These are phyloP conservation scores for Pseudogymnoascus sp. DNA, from an alignment of 2,329 filamentous ascomycete genomes.

Conservation along the genomic window DNA sequence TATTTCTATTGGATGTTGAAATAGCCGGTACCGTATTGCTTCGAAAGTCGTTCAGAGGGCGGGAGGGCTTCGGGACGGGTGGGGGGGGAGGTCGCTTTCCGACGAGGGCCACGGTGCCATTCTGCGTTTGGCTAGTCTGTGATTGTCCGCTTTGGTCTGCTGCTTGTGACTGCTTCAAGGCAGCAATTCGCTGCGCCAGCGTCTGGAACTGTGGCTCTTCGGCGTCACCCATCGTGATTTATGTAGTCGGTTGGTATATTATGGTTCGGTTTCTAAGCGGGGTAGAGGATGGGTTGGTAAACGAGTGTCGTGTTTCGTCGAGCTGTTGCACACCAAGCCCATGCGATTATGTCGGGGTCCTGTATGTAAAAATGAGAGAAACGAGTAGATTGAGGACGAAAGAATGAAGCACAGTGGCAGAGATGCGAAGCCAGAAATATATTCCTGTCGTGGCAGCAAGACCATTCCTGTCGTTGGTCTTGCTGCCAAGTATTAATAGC, in stretches of 20 bases:
- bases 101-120: slow-evolving; percentile 43
- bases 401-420: background rate
- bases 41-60: slow-evolving; percentile 32
- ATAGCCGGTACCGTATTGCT: slow-evolving; percentile 28
- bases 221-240: slow-evolving; percentile 45
- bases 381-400: background rate
- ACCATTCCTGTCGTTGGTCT: background rate
- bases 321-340: background rate
- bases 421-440: background rate
- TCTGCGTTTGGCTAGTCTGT: slow-evolving; percentile 31
- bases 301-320: background rate
- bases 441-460: background rate
- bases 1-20: slow-evolving; percentile 19
- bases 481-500: background rate
- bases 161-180: slow-evolving; percentile 40
- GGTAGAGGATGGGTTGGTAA: background rate
- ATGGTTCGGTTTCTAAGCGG: background rate
- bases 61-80: slow-evolving; percentile 19
- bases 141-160: slow-evolving; percentile 1
- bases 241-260: background rate
- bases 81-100: slow-evolving; percentile 34
- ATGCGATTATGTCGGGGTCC: background rate
- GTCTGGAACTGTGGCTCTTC: slow-evolving; percentile 55
- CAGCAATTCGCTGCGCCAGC: slow-evolving; percentile 55
- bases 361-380: background rate